A percentile compares a stretch with the other conserved stretches of the same genome.
Conservation (phyloP, 2,329 filamentous ascomycete genomes). For the Grosmannia clavigera region DNA sequence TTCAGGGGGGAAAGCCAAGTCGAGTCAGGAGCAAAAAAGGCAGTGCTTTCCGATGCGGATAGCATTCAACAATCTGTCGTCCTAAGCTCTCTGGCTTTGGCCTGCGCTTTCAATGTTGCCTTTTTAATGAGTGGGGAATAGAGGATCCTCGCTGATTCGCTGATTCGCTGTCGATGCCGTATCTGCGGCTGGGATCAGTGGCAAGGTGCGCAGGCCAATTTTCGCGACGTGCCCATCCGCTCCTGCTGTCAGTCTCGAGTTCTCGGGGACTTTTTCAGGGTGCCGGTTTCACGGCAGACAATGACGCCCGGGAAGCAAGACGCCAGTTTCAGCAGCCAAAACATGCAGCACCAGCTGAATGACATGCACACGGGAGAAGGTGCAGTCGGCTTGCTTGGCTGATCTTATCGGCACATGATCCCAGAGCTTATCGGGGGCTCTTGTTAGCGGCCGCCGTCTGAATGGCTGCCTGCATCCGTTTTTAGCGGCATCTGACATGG, state of each 20-base stretch:
- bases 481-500: background rate
- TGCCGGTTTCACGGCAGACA: background rate
- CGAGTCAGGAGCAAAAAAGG: background rate
- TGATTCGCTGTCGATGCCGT: conserved; percentile 3
- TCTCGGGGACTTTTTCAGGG: background rate
- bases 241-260: background rate
- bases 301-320: background rate
- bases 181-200: background rate
- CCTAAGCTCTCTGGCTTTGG: background rate
- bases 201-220: background rate
- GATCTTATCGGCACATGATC: conserved; percentile 13
- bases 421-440: conserved; percentile 5
- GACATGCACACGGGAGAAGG: background rate
- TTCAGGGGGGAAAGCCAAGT: background rate
- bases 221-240: background rate
- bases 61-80: background rate
- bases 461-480: background rate
- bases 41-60: background rate
- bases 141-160: conserved; percentile 4
- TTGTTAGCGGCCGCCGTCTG: background rate
- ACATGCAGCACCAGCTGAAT: background rate
- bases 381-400: background rate
- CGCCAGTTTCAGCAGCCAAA: background rate
- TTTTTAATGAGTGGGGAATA: conserved; percentile 5
- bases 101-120: conserved; percentile 6